Conservation (phyloP, 2,329 filamentous ascomycete species). For the Fonsecaea erecta region DNA sequence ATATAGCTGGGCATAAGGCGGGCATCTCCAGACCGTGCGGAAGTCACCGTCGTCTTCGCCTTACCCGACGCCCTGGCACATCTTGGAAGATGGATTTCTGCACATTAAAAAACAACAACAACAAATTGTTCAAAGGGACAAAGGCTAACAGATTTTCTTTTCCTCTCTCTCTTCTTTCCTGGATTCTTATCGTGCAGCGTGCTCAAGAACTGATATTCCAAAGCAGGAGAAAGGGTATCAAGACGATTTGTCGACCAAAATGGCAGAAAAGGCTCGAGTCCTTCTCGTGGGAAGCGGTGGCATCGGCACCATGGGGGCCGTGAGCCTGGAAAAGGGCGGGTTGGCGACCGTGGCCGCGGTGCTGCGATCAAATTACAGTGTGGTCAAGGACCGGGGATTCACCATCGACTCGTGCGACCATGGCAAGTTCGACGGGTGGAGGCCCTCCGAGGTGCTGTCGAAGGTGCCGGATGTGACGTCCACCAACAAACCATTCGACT, state of each 20-base stretch:
- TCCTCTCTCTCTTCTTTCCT: too few species aligned
- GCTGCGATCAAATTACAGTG: conserved; percentile 61
- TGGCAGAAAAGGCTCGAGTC: conserved; percentile 46
- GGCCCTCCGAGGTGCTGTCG: conserved; percentile 56
- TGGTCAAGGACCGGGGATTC: conserved; percentile 58
- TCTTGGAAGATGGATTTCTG: not conserved
- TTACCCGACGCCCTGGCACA: conserved; percentile 10
- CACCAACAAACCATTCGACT: conserved; percentile 54
- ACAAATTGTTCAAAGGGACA: not conserved
- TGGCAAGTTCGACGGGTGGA: conserved; percentile 52
- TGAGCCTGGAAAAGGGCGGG: conserved; percentile 59
- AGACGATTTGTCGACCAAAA: conserved; percentile 6
- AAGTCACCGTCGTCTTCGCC: conserved; percentile 5
- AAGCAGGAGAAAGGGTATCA: too few species aligned
- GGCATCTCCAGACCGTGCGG: conserved; percentile 17
- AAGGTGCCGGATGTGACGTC: conserved; percentile 52
- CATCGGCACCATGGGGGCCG: conserved; percentile 63
- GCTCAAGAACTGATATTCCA: too few species aligned
- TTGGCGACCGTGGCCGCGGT: conserved; percentile 59
- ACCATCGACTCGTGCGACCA: conserved; percentile 62
- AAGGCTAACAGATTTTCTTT: not conserved
- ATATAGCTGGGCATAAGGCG: not conserved
- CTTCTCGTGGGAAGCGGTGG: conserved; percentile 63
- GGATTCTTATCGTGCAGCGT: too few species aligned
- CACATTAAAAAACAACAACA: not conserved